Conservation (phyloP, 73 alveolate species). For the Paramecium caudatum region DNA sequence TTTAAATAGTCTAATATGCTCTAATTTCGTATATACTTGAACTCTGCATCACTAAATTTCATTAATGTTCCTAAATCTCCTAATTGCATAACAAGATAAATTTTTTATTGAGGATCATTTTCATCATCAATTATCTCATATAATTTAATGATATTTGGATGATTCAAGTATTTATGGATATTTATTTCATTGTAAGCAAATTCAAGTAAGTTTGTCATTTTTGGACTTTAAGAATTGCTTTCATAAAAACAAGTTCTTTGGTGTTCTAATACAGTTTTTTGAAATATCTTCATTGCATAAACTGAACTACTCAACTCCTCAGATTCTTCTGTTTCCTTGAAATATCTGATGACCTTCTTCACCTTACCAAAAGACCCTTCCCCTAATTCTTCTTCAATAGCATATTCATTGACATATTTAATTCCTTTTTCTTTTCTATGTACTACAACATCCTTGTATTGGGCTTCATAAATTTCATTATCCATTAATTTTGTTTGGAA, state of each 20-base stretch:
- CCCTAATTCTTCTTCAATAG: neutral
- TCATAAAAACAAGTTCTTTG: constrained; percentile 55
- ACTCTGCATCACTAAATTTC: neutral
- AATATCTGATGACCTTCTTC: neutral
- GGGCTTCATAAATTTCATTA: constrained; percentile 26
- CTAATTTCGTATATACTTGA: neutral
- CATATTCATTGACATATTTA: constrained; percentile 41
- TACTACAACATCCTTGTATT: neutral
- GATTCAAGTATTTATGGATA: constrained; percentile 37
- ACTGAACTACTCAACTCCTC: neutral
- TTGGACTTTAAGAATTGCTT: neutral
- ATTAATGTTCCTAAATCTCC: constrained; percentile 48
- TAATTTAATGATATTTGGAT: constrained; percentile 4
- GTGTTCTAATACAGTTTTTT: constrained; percentile 16
- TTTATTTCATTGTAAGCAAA: constrained; percentile 51
- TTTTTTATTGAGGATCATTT: constrained; percentile 8
- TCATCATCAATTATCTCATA: constrained; percentile 28
- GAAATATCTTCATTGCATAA: constrained; percentile 53
- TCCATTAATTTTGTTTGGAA: no score
- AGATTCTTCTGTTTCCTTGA: constrained; percentile 23
- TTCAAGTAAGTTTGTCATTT: constrained; percentile 40
- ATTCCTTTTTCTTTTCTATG: neutral
- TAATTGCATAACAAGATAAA: constrained; percentile 34
- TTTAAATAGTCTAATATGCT: neutral
- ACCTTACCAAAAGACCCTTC: constrained; percentile 61